Evolutionary conservation across 371 early-diverging fungal species (phyloP).

Genomic region (Mucor racemosus): DNA sequence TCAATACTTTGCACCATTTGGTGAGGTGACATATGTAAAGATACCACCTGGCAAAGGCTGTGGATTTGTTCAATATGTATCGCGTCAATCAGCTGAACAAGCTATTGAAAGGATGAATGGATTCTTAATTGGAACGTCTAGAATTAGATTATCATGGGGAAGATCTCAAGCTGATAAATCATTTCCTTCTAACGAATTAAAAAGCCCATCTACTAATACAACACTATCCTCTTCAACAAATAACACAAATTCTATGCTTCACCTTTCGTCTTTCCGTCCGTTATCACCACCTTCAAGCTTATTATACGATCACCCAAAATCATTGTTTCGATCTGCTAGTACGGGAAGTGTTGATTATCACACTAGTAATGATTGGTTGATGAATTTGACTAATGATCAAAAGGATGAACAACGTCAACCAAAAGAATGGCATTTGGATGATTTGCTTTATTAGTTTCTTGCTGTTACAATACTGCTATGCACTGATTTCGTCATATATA

Average conservation of each 20-base stretch:
- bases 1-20: constrained; percentile 80
- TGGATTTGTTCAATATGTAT: constrained; percentile 91
- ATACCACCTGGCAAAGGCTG: constrained; percentile 94
- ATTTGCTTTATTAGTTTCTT: not conserved
- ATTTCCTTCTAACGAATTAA: not conserved
- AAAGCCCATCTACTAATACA: not conserved
- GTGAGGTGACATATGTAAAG: constrained; percentile 89
- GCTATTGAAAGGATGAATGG: constrained; percentile 91
- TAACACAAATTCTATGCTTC: not conserved
- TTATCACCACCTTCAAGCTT: constrained; percentile 16
- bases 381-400: not conserved
- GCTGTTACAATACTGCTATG: not conserved
- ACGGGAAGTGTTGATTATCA: not conserved
- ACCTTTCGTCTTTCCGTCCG: constrained; percentile 9
- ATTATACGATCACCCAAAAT: not conserved
- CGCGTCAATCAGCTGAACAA: constrained; percentile 81
- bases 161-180: constrained; percentile 62
- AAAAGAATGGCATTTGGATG: constrained; percentile 9
- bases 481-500: not conserved
- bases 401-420: not conserved
- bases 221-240: not conserved
- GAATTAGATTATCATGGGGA: constrained; percentile 92
- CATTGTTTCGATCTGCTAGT: not conserved
- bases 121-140: constrained; percentile 78
- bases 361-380: not conserved